phyloP scores from a whole-genome alignment of 2,329 filamentous ascomycete species.

The Waltergamsia citrina region DNA sequence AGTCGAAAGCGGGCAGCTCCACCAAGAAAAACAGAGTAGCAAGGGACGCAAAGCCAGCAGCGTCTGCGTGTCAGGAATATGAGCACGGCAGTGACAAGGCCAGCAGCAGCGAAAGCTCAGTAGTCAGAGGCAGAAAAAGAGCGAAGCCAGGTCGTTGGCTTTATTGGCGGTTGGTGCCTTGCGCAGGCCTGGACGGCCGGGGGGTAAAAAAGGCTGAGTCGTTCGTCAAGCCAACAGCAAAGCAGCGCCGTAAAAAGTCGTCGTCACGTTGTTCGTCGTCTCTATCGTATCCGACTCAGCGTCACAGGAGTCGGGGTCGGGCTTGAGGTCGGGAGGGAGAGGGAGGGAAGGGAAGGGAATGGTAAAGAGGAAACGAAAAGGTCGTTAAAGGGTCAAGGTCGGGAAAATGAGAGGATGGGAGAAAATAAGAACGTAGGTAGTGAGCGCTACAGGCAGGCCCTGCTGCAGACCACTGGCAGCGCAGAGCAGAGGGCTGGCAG shows the following conservation, averaged over 20 bases:
- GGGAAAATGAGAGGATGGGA: background rate
- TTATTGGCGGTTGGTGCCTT: background rate
- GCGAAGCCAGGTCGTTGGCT: no score
- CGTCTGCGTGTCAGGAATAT: no score
- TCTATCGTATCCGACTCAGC: constrained; percentile 1
- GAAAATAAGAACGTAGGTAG: background rate
- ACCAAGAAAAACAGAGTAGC: no score
- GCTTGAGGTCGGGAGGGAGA: background rate
- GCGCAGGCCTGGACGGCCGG: background rate
- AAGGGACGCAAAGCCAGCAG: no score
- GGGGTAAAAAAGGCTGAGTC: no score
- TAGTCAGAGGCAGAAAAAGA: no score
- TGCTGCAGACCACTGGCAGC: no score
- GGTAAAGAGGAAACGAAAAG: background rate
- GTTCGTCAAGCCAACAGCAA: background rate
- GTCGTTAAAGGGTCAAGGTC: background rate
- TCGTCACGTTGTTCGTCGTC: constrained; percentile 3
- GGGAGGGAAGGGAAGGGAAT: background rate
- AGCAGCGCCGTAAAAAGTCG: background rate
- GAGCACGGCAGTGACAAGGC: background rate
- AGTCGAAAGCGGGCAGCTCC: background rate
- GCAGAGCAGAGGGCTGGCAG: no score
- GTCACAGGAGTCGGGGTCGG: constrained; percentile 1
- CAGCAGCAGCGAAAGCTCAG: no score
- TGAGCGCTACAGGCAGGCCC: no score